Evolutionary conservation across 1,139 yeast genomes (phyloP), one percentile per base, ranked within the genome.

Genomic region (Pichia sp.): DNA sequence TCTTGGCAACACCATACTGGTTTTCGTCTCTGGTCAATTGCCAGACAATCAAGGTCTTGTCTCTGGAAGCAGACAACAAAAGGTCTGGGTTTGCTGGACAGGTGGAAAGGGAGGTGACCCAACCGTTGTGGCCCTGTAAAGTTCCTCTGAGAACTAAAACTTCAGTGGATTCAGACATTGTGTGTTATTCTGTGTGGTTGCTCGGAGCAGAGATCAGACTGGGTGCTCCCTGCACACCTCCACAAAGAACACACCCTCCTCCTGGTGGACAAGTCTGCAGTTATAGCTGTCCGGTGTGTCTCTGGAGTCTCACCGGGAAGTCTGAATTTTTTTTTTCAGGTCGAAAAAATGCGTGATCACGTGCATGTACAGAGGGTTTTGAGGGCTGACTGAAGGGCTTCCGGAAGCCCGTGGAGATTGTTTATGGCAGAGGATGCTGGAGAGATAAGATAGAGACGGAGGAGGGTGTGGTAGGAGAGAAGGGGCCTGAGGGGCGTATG

Each of bases 81-180:
- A 93, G 81, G 78, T 95, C 97, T 79, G 99, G 99, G 85, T 90
- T 90, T 74, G 93, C 93, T 71, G 93, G 88, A 74, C 96, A 86
- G 79, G 98, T 93, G 78, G 98, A 96, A 71, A 93, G 83, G 76
- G 97, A 85, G 66, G 99, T 93, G 73, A 93, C 99, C 98, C 98
- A 93, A 71, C 84, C 85, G 78, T 78, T 79, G 83, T 81, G 86
- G 73, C 85, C 75, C 82, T 91, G 96, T 75, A 93, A 87, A 84
- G 98, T 88, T 76, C 97, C 98, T 85, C 97, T 91, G 77, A 93
- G 88, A 76, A 91, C 96, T 82, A 93, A 85, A 85, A 91, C 96
- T 87, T 91, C 97, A 53, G 59, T 62, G 53, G 59, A 62, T 49
- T 63, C 64, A 60, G 67, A 63, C 67, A 64, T 64, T 48, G 37